phyloP scores from a whole-genome alignment of 768 basidiomycete species.

The Kwoniella bestiolae region DNA sequence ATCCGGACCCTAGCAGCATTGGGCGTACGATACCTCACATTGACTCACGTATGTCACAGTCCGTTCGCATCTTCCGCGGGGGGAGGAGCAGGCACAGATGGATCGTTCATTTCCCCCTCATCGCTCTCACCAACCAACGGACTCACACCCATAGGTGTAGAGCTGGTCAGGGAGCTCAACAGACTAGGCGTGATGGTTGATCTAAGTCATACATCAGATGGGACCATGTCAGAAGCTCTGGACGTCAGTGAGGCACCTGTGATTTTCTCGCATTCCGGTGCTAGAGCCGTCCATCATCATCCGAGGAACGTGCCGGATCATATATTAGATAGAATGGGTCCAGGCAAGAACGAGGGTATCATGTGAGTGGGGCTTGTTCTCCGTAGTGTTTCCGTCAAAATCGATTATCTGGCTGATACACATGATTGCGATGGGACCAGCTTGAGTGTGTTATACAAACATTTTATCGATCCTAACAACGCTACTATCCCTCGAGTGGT shows the following conservation, averaged over 20 bases:
- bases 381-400: background rate
- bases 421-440: conserved; percentile 4
- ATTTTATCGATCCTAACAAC: conserved; percentile 29
- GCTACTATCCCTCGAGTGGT: conserved; percentile 28
- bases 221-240: conserved; percentile 27
- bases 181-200: conserved; percentile 37
- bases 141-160: conserved; percentile 22
- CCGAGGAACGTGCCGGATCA: conserved; percentile 37
- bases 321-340: conserved; percentile 24
- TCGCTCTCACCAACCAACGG: conserved; percentile 24
- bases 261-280: conserved; percentile 31
- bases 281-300: conserved; percentile 27
- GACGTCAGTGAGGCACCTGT: conserved; percentile 27
- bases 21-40: conserved; percentile 32
- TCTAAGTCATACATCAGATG: conserved; percentile 25
- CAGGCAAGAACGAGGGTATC: conserved; percentile 28
- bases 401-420: background rate
- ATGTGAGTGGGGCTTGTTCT: conserved; percentile 26
- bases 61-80: conserved; percentile 34
- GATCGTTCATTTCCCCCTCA: conserved; percentile 13
- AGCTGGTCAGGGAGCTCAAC: conserved; percentile 31
- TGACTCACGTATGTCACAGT: conserved; percentile 34
- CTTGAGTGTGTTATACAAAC: conserved; percentile 19
- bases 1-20: conserved; percentile 26
- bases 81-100: conserved; percentile 21